These are phyloP conservation scores for Chaetomidium leptoderma DNA, from an alignment of 495 filamentous ascomycete species.

Conservation along the genomic window DNA sequence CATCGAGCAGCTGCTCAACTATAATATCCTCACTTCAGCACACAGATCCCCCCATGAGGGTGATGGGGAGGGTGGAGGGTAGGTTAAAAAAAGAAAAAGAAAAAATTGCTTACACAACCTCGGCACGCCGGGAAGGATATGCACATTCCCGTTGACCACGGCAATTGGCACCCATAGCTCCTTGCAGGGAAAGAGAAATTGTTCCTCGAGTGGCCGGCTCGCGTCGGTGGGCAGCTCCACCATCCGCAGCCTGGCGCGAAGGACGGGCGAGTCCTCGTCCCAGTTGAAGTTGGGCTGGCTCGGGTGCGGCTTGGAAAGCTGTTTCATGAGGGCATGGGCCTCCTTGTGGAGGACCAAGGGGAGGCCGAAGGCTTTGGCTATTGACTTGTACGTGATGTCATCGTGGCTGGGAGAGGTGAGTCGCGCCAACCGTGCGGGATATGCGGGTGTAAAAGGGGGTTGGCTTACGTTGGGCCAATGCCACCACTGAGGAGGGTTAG, in stretches of 20 bases:
- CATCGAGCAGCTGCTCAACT: slow-evolving; percentile 69
- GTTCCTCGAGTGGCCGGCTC: slow-evolving; percentile 52
- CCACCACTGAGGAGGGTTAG: slow-evolving; percentile 57
- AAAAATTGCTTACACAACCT: slow-evolving; percentile 59
- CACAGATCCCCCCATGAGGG: too few species aligned
- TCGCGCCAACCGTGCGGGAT: background rate
- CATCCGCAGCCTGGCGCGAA: slow-evolving; percentile 84
- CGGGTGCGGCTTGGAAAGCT: slow-evolving; percentile 64
- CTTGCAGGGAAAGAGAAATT: slow-evolving; percentile 72
- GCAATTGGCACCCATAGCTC: slow-evolving; percentile 85
- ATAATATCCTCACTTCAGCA: background rate
- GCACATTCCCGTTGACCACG: slow-evolving; percentile 85
- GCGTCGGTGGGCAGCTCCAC: slow-evolving; percentile 75
- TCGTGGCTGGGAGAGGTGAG: slow-evolving; percentile 61
- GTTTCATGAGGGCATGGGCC: slow-evolving; percentile 77
- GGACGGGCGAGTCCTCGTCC: slow-evolving; percentile 71
- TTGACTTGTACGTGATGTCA: slow-evolving; percentile 93
- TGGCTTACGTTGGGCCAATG: slow-evolving; percentile 80
- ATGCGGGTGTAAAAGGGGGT: background rate
- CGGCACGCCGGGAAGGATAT: slow-evolving; percentile 90
- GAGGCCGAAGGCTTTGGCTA: slow-evolving; percentile 81
- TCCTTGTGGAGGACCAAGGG: slow-evolving; percentile 69
- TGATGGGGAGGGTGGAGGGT: background rate
- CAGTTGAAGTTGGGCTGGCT: slow-evolving; percentile 76
- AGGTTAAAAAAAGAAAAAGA: background rate